Evolutionary conservation across 2,329 filamentous ascomycete species (phyloP).

Genomic region (Mariannaea elegans): DNA sequence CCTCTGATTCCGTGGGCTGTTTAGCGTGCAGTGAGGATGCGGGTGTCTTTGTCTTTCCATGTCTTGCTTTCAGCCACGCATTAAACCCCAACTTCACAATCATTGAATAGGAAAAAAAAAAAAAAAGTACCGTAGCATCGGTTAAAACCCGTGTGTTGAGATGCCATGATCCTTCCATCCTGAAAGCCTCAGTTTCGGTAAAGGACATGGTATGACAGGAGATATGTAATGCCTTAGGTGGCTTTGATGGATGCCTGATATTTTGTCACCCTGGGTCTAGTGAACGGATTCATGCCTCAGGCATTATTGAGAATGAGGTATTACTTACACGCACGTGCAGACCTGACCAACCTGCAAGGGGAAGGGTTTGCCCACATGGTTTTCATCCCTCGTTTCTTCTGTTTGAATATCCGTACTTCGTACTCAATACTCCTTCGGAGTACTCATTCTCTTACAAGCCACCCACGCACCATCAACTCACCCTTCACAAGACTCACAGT

Average conservation of each 20-base stretch:
- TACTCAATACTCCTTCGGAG: too few relatives aligned
- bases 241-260: neutral
- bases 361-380: constrained; percentile 3
- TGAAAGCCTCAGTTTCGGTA: neutral
- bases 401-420: too few relatives aligned
- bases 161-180: neutral
- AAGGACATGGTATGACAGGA: neutral
- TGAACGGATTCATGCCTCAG: neutral
- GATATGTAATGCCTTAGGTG: neutral
- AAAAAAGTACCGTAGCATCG: neutral
- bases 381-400: constrained; percentile 3
- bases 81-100: neutral
- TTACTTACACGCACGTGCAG: neutral
- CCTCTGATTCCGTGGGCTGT: neutral
- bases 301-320: neutral
- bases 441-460: constrained; percentile 11
- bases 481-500: neutral
- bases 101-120: neutral
- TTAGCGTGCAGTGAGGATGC: too few relatives aligned
- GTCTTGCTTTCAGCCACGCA: constrained; percentile 7
- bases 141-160: neutral
- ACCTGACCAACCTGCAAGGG: neutral
- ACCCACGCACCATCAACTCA: neutral
- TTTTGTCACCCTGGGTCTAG: neutral
- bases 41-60: neutral